Percentiles rank a stretch among this genome's conserved stretches.
Evolutionary conservation across 805 yeast species (phyloP).

Genomic region (Yamadazyma paraphyllophila): DNA sequence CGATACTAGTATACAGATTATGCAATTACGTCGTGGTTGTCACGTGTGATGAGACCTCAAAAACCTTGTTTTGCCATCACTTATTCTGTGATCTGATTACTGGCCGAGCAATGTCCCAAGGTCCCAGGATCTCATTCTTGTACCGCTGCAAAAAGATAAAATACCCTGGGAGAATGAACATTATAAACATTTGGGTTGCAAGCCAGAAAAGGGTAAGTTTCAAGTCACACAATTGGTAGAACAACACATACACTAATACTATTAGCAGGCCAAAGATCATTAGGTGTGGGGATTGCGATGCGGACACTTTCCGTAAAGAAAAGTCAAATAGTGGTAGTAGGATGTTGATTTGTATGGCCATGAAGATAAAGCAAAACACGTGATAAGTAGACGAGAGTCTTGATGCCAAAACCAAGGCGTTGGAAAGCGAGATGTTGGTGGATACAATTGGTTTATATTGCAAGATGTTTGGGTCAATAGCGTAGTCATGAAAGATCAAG

Average conservation of each 20-base stretch:
- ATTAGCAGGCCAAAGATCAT: slow-evolving; percentile 23
- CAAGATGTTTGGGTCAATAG: slow-evolving; percentile 40
- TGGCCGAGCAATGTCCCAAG: slow-evolving; percentile 90
- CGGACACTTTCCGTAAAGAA: slow-evolving; percentile 45
- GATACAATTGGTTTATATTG: slow-evolving; percentile 56
- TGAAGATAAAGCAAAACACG: slow-evolving; percentile 81
- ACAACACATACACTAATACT: slow-evolving; percentile 19
- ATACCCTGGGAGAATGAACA: slow-evolving; percentile 64
- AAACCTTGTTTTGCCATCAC: too few relatives aligned
- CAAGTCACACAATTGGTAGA: slow-evolving; percentile 24
- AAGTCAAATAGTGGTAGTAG: slow-evolving; percentile 69
- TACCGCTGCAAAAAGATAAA: slow-evolving; percentile 71
- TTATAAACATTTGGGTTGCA: slow-evolving; percentile 44
- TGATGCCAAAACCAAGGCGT: slow-evolving; percentile 89
- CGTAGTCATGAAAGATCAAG: slow-evolving; percentile 65
- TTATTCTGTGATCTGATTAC: slow-evolving; percentile 1
- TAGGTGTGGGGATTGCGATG: slow-evolving; percentile 22
- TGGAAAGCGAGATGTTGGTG: slow-evolving; percentile 79
- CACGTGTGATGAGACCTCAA: neutral
- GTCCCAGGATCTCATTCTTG: slow-evolving; percentile 85
- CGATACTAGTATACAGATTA: too few relatives aligned
- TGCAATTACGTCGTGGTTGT: neutral
- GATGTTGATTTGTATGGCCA: slow-evolving; percentile 68
- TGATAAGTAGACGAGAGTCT: slow-evolving; percentile 68
- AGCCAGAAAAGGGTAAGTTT: slow-evolving; percentile 49